phyloP scores from a whole-genome alignment of 805 yeast genomes.

The Metschnikowia kofuensis region DNA sequence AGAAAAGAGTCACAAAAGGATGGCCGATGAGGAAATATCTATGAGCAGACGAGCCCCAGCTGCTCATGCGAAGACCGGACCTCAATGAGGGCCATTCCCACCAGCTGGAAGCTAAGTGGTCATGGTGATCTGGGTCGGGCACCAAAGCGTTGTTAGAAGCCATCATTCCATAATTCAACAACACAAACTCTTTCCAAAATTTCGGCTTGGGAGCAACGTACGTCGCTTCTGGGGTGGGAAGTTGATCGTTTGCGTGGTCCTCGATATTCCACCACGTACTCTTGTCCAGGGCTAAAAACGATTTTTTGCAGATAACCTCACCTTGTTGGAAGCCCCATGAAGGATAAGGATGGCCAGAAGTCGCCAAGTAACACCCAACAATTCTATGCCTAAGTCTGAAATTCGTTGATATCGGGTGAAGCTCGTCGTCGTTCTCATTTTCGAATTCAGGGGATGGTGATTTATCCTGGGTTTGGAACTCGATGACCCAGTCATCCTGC shows the following conservation, averaged over 20 bases:
- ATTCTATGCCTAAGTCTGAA: constrained; percentile 64
- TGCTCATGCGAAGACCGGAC: constrained; percentile 72
- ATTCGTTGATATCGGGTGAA: constrained; percentile 76
- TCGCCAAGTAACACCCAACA: constrained; percentile 74
- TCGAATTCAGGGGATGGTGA: constrained; percentile 40
- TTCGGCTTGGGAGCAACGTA: constrained; percentile 55
- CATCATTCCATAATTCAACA: constrained; percentile 82
- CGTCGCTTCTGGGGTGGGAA: constrained; percentile 30
- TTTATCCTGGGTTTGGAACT: constrained; percentile 62
- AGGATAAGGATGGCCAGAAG: constrained; percentile 66
- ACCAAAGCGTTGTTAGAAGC: constrained; percentile 80
- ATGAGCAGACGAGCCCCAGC: constrained; percentile 58
- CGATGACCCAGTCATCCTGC: constrained; percentile 89
- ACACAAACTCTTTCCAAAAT: constrained; percentile 72
- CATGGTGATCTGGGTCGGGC: constrained; percentile 74
- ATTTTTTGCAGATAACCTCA: constrained; percentile 67
- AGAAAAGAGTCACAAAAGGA: constrained; percentile 70
- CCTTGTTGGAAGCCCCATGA: constrained; percentile 85
- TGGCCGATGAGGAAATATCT: constrained; percentile 64
- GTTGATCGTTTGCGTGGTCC: constrained; percentile 53
- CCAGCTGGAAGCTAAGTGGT: constrained; percentile 65
- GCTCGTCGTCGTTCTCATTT: constrained; percentile 45
- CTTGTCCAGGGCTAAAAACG: constrained; percentile 53
- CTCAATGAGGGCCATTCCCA: constrained; percentile 91
- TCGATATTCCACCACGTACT: constrained; percentile 83